phyloP scores from a whole-genome alignment of 176 grass and related monocot genomes.

The Luzula sylvatica region DNA sequence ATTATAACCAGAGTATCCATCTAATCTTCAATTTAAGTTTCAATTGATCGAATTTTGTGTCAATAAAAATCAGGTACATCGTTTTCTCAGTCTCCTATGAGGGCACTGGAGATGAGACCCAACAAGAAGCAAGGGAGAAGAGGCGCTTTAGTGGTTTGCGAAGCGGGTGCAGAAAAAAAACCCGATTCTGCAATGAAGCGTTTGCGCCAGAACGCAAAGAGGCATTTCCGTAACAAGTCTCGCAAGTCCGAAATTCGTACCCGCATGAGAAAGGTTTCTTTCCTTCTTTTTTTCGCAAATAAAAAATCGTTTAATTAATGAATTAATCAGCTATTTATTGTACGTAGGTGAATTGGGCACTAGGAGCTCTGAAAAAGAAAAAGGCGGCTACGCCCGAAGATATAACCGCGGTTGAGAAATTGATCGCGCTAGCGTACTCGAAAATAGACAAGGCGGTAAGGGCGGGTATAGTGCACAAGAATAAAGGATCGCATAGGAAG shows the following conservation, averaged over 20 bases:
- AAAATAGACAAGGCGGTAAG: conserved; percentile 80
- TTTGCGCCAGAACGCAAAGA: conserved; percentile 33
- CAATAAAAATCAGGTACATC: conserved; percentile 1
- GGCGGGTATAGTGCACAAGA: conserved; percentile 76
- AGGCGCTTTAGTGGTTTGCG: conserved; percentile 26
- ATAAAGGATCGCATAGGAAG: conserved; percentile 71
- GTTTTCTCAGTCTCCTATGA: background rate
- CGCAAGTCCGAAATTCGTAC: conserved; percentile 40
- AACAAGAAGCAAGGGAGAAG: conserved; percentile 2
- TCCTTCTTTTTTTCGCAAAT: background rate
- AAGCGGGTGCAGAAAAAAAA: conserved; percentile 28
- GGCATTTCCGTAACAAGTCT: conserved; percentile 30
- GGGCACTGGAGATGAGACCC: background rate
- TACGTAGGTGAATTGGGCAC: conserved; percentile 53
- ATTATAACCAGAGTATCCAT: background rate
- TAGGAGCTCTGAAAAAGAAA: conserved; percentile 79
- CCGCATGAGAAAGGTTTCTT: conserved; percentile 28
- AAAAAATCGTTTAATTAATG: too few species aligned
- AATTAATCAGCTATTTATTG: background rate
- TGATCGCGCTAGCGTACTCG: conserved; percentile 68
- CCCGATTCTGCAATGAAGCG: conserved; percentile 33
- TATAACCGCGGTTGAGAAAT: conserved; percentile 64
- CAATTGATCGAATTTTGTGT: background rate
- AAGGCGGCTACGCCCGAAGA: conserved; percentile 62
- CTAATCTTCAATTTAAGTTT: background rate